Conservation (phyloP, 257 asterid species). For the Petrea volubilis region DNA sequence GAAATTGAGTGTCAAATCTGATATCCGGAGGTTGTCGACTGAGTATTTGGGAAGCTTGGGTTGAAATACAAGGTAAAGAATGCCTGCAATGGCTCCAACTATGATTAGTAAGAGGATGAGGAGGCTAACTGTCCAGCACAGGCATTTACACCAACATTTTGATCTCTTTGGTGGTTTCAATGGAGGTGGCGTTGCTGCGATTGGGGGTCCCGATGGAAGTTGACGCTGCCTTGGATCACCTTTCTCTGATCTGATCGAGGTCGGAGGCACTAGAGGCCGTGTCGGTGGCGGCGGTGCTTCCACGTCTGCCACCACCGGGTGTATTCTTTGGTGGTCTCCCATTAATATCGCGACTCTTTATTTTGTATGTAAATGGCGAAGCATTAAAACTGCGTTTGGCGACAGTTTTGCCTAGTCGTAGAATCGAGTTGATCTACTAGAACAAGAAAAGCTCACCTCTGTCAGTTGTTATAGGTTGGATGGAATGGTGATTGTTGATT, state of each 20-base stretch:
- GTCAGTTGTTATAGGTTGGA: background rate
- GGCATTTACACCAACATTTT: slow-evolving; percentile 63
- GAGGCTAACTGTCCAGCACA: slow-evolving; percentile 76
- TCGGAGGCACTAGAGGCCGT: slow-evolving; percentile 35
- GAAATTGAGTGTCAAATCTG: slow-evolving; percentile 67
- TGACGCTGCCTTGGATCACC: slow-evolving; percentile 31
- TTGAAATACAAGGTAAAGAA: slow-evolving; percentile 63
- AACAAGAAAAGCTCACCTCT: slow-evolving; percentile 9
- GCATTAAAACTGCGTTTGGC: background rate
- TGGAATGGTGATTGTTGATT: slow-evolving; percentile 11
- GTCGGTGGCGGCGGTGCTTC: slow-evolving; percentile 46
- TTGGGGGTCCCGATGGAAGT: slow-evolving; percentile 27
- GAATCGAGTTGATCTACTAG: background rate
- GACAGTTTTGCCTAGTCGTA: background rate
- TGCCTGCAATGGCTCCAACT: slow-evolving; percentile 61
- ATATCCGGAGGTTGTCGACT: slow-evolving; percentile 72
- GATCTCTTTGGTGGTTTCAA: slow-evolving; percentile 31
- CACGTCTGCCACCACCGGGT: slow-evolving; percentile 55
- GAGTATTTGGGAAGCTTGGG: slow-evolving; percentile 87
- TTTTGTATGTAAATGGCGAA: background rate
- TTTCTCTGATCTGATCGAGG: slow-evolving; percentile 38
- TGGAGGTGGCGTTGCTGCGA: slow-evolving; percentile 31
- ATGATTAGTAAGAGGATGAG: slow-evolving; percentile 56
- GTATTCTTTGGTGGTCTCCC: slow-evolving; percentile 62
- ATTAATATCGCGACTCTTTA: slow-evolving; percentile 17